A percentile compares a stretch with the other conserved stretches of the same genome.
Evolutionary conservation across 257 asterid species (phyloP).

Genomic region (Solanum bulbocastanum): DNA sequence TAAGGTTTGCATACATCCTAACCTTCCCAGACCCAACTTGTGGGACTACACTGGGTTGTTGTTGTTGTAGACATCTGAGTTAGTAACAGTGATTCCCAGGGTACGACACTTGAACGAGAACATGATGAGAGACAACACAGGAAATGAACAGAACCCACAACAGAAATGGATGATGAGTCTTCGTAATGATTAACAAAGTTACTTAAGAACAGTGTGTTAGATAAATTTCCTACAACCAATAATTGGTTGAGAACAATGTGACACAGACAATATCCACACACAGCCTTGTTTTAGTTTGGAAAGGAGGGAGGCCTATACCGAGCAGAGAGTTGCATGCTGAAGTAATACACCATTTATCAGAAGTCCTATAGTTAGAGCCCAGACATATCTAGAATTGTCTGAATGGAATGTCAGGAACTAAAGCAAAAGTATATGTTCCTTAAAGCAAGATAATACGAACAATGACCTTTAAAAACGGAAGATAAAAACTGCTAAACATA

Average conservation of each 20-base stretch:
- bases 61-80: background rate
- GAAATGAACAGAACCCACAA: background rate
- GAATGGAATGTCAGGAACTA: background rate
- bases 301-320: background rate
- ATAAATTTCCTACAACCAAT: background rate
- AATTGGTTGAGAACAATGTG: background rate
- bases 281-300: background rate
- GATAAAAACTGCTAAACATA: background rate
- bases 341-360: background rate
- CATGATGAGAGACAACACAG: background rate
- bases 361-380: background rate
- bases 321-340: background rate
- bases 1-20: background rate
- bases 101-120: background rate
- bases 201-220: background rate
- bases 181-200: background rate
- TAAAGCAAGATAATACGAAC: background rate
- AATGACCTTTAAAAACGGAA: background rate
- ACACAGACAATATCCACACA: background rate
- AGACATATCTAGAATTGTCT: background rate
- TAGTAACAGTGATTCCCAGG: background rate
- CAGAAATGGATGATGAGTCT: background rate
- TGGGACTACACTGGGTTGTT: background rate
- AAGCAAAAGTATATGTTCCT: background rate
- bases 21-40: background rate